Evolutionary conservation across 23 red algal genomes (phyloP).

Genomic region (Gracilaria domingensis): DNA sequence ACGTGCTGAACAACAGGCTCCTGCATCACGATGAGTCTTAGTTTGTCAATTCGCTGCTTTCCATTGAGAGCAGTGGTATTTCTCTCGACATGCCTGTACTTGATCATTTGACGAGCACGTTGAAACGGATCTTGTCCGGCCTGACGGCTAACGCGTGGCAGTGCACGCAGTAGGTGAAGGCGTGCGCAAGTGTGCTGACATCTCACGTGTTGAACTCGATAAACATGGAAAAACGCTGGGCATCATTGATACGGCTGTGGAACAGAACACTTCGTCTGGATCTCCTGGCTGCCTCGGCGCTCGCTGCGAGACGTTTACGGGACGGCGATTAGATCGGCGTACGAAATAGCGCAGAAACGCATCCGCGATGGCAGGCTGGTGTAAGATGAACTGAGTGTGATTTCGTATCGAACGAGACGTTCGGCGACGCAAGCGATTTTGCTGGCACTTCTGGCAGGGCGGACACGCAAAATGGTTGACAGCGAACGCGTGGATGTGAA

Average conservation of each 20-base stretch:
- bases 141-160: neutral
- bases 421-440: neutral
- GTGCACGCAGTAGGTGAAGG: slow-evolving; percentile 10
- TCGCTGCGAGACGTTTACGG: neutral
- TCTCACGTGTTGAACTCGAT: neutral
- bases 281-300: neutral
- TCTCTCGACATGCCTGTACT: neutral
- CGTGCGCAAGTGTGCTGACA: neutral
- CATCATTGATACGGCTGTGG: neutral
- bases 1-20: neutral
- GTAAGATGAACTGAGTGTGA: neutral
- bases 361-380: too few relatives aligned
- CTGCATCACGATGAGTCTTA: neutral
- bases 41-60: neutral
- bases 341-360: neutral
- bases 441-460: slow-evolving; percentile 19
- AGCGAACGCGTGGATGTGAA: slow-evolving; percentile 7
- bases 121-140: neutral
- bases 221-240: neutral
- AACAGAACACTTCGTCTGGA: neutral
- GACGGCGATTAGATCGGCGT: neutral
- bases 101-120: neutral
- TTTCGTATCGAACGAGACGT: neutral
- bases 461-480: slow-evolving; percentile 12
- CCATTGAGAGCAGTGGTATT: neutral